phyloP scores from a whole-genome alignment of 768 basidiomycete species.

The Gelatoporia subvermispora region DNA sequence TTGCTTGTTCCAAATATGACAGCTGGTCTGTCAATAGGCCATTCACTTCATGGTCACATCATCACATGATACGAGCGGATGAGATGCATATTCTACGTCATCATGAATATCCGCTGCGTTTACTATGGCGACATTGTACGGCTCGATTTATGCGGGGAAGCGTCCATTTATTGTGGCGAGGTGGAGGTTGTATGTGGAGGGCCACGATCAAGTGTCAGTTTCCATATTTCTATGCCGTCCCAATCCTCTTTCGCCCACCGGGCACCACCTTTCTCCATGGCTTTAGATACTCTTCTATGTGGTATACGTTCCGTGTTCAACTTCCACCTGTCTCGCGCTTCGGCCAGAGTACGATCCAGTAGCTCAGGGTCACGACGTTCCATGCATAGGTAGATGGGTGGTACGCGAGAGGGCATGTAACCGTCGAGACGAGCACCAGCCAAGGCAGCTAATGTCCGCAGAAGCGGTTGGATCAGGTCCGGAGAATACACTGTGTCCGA shows the following conservation, averaged over 20 bases:
- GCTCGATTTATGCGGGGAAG: no score
- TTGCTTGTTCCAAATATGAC: background rate
- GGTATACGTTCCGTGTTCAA: slow-evolving; percentile 58
- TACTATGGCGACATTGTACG: no score
- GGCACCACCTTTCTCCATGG: slow-evolving; percentile 51
- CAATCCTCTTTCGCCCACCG: slow-evolving; percentile 67
- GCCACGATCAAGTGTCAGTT: slow-evolving; percentile 19
- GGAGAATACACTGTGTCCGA: slow-evolving; percentile 78
- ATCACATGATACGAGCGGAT: no score
- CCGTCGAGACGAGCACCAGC: slow-evolving; percentile 32
- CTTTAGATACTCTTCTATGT: slow-evolving; percentile 52
- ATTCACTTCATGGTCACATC: no score
- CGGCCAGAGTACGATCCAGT: slow-evolving; percentile 51
- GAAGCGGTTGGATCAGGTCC: slow-evolving; percentile 60
- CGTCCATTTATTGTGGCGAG: no score
- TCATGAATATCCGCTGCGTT: no score
- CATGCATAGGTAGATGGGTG: slow-evolving; percentile 58
- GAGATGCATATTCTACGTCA: no score
- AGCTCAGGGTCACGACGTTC: slow-evolving; percentile 74
- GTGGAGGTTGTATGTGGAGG: background rate
- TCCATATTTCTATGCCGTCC: slow-evolving; percentile 83
- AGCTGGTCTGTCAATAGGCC: background rate
- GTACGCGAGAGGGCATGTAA: slow-evolving; percentile 27
- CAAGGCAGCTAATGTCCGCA: slow-evolving; percentile 59
- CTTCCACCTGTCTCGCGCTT: slow-evolving; percentile 51